phyloP scores from a whole-genome alignment of 495 filamentous ascomycete genomes.

The Penicillium crystallinum region DNA sequence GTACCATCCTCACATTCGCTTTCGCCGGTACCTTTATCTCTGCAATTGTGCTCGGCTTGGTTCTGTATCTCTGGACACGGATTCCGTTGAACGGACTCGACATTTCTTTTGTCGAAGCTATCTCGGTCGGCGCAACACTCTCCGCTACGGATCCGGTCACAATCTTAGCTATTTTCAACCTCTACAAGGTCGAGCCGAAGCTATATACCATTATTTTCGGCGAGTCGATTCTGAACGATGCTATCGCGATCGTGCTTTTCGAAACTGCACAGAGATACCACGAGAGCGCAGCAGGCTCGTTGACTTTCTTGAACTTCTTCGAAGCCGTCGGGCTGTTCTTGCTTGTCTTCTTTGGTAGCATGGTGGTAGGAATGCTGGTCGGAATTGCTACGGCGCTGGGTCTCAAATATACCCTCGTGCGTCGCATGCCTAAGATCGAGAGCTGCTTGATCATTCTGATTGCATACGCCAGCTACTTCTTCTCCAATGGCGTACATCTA shows the following conservation, averaged over 20 bases:
- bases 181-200: constrained; percentile 98
- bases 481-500: constrained; percentile 88
- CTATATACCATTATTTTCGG: constrained; percentile 98
- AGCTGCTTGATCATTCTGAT: constrained; percentile 90
- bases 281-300: constrained; percentile 53
- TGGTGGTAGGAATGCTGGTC: constrained; percentile 80
- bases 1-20: constrained; percentile 96
- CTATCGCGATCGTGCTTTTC: constrained; percentile 96
- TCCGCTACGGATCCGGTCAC: constrained; percentile 97
- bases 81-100: constrained; percentile 80
- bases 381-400: constrained; percentile 81
- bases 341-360: constrained; percentile 89
- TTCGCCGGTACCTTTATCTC: constrained; percentile 98
- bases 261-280: constrained; percentile 90
- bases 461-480: constrained; percentile 94
- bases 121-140: constrained; percentile 90
- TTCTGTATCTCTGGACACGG: constrained; percentile 83
- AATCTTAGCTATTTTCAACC: constrained; percentile 96
- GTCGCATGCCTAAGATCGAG: constrained; percentile 92
- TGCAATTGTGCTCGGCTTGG: constrained; percentile 80
- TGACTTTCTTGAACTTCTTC: constrained; percentile 72
- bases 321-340: constrained; percentile 93
- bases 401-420: constrained; percentile 87
- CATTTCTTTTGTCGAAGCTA: constrained; percentile 87
- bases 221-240: constrained; percentile 96